Conservation (phyloP, 176 grass and related monocot species). For the Saccharum spontaneum region DNA sequence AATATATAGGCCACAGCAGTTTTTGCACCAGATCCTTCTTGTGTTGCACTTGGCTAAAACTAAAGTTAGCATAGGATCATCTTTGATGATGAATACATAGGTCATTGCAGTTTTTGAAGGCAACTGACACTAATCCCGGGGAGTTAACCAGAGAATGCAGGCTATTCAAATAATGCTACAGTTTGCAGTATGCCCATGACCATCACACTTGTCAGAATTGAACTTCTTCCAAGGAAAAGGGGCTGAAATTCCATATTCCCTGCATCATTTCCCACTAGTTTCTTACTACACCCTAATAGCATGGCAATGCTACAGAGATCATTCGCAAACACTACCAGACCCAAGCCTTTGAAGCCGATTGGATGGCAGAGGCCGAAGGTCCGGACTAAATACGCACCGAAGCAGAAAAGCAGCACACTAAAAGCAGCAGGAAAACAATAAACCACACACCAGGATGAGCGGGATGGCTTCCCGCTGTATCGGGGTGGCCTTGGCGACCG, state of each 20-base stretch:
- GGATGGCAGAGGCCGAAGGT: not conserved
- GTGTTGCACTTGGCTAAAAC: not conserved
- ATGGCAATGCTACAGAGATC: not conserved
- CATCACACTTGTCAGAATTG: not conserved
- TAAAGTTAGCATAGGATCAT: not conserved
- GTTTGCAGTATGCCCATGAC: not conserved
- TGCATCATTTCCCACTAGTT: not conserved
- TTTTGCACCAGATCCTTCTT: not conserved
- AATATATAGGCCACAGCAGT: constrained; percentile 17
- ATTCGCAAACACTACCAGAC: not conserved
- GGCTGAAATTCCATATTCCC: not conserved
- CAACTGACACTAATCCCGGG: not conserved
- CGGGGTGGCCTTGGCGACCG: constrained; percentile 53
- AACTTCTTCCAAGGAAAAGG: not conserved
- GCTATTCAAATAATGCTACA: not conserved
- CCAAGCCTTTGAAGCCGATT: not conserved
- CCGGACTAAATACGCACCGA: constrained; percentile 3
- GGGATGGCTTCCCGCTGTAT: constrained; percentile 91
- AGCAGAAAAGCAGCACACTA: not conserved
- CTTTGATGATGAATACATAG: not conserved
- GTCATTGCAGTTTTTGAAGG: not conserved
- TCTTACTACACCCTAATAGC: not conserved
- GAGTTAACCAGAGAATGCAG: constrained; percentile 49
- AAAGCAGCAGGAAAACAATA: not conserved
- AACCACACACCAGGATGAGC: constrained; percentile 62